Evolutionary conservation across 129 eudicot genomes (phyloP), one percentile per base, ranked within the genome.

Genomic region (Lactuca saligna): DNA sequence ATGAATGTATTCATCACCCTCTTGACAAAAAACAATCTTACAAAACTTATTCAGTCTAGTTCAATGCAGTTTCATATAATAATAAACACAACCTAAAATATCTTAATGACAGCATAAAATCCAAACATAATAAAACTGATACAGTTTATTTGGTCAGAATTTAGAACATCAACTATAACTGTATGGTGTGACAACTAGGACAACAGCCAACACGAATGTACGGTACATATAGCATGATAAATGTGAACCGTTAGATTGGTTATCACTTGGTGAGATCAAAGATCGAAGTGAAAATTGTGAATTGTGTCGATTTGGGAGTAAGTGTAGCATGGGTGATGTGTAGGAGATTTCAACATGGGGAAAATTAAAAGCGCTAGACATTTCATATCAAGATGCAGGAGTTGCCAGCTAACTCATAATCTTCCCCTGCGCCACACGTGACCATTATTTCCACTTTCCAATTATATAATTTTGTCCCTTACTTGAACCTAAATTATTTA

Each of bases 161-260:
- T 60, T 61, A 48, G 32, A 46, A 16, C 46, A 53, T 17, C 53
- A 60, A 61, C 50, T 20, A 34, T 13, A 11, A 39, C 20, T 37
- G 69, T 75, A 75, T 68, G 80, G 75, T 17, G 17, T 61, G 80
- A 68, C 80, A 76, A 53, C 64, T 76, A 76, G 65, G 70, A 76
- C 16, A 16, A 37, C 61, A 74, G 70, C 69, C 16, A 16, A 37
- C 61, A 74, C 67, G 61, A 41, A 49, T n/a, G 74, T 29, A 42
- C 63, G 38, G n/a, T 50, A 71, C 25, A 48, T 17, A 35, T 60
- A 60, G 48, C 68, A 60, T 1, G 32, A 2, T 16, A 51, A 60
- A 61, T 61, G 17, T 1, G n/a, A 76, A 63, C 59, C 75, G 59
- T 69, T 67, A n/a, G 79, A 75, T 75, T 51, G 35, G 69, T 68